Evolutionary conservation across 2,329 filamentous ascomycete genomes (phyloP).

Genomic region (Graphilbum ipis-grandicollis): DNA sequence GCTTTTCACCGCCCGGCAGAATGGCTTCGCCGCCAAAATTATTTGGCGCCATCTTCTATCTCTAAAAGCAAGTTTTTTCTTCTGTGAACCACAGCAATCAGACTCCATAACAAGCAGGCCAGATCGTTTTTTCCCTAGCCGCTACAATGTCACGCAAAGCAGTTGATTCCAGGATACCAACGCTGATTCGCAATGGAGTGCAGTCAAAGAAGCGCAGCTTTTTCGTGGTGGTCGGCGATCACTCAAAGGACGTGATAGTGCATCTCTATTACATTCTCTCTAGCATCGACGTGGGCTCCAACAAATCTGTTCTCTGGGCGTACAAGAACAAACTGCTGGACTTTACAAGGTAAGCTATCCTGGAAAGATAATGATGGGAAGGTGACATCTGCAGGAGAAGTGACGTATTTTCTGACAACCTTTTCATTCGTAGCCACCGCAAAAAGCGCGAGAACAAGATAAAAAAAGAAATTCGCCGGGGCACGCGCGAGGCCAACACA

Average conservation of each 20-base stretch:
- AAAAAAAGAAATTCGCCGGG: slow-evolving; percentile 93
- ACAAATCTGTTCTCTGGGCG: slow-evolving; percentile 88
- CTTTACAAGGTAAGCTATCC: slow-evolving; percentile 67
- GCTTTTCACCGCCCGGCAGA: slow-evolving; percentile 8
- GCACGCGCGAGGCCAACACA: slow-evolving; percentile 77
- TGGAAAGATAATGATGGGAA: no score
- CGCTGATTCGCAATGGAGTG: slow-evolving; percentile 79
- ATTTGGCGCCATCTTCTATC: neutral
- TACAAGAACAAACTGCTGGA: slow-evolving; percentile 96
- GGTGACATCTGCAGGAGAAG: no score
- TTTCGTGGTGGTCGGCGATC: slow-evolving; percentile 90
- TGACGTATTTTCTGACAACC: no score
- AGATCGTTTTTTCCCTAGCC: neutral
- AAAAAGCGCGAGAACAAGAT: slow-evolving; percentile 98
- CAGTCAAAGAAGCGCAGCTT: slow-evolving; percentile 97
- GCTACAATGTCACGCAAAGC: slow-evolving; percentile 41
- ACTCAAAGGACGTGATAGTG: slow-evolving; percentile 91
- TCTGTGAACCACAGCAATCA: no score
- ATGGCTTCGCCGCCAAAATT: slow-evolving; percentile 9
- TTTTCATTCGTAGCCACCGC: slow-evolving; percentile 63
- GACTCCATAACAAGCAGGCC: no score
- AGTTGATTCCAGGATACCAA: slow-evolving; percentile 71
- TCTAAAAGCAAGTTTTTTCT: no score
- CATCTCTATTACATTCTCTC: slow-evolving; percentile 86
- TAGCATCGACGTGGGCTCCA: slow-evolving; percentile 53